Percentiles rank a stretch among this genome's conserved stretches.
These are phyloP conservation scores for Cynara cardunculus DNA, from an alignment of 129 eudicot genomes.

Conservation along the genomic window DNA sequence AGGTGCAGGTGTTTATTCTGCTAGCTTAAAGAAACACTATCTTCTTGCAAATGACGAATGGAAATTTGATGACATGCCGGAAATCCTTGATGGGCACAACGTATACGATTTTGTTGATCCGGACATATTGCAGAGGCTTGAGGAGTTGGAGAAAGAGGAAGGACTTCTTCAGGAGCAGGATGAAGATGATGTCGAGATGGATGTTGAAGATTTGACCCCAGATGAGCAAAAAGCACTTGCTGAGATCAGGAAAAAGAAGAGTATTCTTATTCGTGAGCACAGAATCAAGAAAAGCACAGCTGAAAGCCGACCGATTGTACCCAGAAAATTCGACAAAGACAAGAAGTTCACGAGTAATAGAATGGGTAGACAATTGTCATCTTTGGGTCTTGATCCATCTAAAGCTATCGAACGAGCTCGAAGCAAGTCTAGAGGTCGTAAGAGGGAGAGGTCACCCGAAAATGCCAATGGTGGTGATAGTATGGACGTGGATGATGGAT, in stretches of 20 bases:
- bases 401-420: slow-evolving; percentile 65
- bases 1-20: slow-evolving; percentile 96
- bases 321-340: slow-evolving; percentile 80
- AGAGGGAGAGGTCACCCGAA: slow-evolving; percentile 76
- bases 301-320: slow-evolving; percentile 77
- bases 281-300: slow-evolving; percentile 87
- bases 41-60: slow-evolving; percentile 80
- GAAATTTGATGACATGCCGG: slow-evolving; percentile 87
- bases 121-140: slow-evolving; percentile 79
- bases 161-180: slow-evolving; percentile 56
- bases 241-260: slow-evolving; percentile 77
- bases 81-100: slow-evolving; percentile 89
- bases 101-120: slow-evolving; percentile 86
- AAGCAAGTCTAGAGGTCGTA: slow-evolving; percentile 86
- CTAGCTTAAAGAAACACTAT: slow-evolving; percentile 84
- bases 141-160: slow-evolving; percentile 89
- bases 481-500: slow-evolving; percentile 66
- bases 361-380: slow-evolving; percentile 81
- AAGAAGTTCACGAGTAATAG: slow-evolving; percentile 55
- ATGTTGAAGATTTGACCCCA: slow-evolving; percentile 59
- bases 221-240: slow-evolving; percentile 63
- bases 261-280: slow-evolving; percentile 67
- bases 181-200: slow-evolving; percentile 74
- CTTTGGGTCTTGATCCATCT: slow-evolving; percentile 74
- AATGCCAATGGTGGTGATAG: slow-evolving; percentile 27